phyloP scores from a whole-genome alignment of 2,329 filamentous ascomycete genomes.

The Rutstroemia sydowiana region DNA sequence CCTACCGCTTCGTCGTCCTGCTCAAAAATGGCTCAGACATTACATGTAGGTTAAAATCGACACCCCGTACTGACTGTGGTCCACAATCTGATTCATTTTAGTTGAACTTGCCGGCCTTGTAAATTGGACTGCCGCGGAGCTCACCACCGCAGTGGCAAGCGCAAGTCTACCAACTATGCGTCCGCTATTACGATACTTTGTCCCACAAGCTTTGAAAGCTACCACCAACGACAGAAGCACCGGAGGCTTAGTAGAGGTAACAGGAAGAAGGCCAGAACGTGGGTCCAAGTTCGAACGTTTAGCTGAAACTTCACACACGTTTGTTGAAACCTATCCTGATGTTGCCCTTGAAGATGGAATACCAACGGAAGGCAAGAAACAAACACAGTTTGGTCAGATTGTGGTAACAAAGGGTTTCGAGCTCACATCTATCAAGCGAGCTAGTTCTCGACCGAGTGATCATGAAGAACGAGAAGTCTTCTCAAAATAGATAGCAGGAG shows the following conservation, averaged over 20 bases:
- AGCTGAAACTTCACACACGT: background rate
- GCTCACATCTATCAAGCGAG: no score
- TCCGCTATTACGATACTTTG: background rate
- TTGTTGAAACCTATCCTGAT: background rate
- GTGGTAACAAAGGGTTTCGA: background rate
- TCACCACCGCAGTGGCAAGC: background rate
- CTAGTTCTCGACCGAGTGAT: no score
- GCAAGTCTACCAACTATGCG: background rate
- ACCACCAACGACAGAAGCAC: background rate
- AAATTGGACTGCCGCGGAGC: background rate
- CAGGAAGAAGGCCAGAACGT: background rate
- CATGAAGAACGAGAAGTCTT: no score
- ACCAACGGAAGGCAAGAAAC: background rate
- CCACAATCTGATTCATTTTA: background rate
- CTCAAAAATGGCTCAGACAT: background rate
- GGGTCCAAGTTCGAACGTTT: background rate
- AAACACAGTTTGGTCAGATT: background rate
- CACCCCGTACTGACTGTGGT: background rate
- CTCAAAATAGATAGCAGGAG: no score
- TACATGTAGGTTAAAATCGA: background rate
- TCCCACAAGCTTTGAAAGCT: background rate
- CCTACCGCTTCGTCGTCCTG: background rate
- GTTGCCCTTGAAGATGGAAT: background rate
- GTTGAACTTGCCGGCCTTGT: background rate
- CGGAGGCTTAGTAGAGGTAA: background rate